Evolutionary conservation across 306 rosid genomes (phyloP), one percentile per base, ranked within the genome.

Genomic region (Quercus suber): DNA sequence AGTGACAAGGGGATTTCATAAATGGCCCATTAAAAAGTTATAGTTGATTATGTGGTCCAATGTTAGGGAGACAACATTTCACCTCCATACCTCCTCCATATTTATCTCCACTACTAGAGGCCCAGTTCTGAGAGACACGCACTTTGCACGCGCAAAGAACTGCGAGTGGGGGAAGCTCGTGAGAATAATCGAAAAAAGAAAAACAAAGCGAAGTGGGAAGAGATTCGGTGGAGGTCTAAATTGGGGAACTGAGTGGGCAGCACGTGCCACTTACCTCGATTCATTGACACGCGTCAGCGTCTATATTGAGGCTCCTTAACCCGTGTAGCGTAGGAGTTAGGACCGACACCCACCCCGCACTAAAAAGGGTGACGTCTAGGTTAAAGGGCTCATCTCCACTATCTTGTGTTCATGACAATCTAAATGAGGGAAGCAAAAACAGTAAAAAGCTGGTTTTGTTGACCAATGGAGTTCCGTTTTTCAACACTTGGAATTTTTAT

Each of bases 211-310:
- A 10, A 68, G 72, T 33, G 72, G 72, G 72, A 35, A 35, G 53
- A 35, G 52, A 68, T 68, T 68, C 72, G 72, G 45, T 35, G 72
- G 52, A 67, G 71, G 71, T 67, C 71, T 31, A 67, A 67, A 18
- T 12, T 35, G 72, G 18, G 51, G 53, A 68, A 68, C 12, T 68
- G 52, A 68, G 72, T 68, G 72, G 72, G 52, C 27, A 8, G 53
- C 72, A 68, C 72, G 72, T 68, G 53, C 72, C 72, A 68, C 27
- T 37, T 49, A 25, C 27, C 25, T 35, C 3, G 6, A n/a, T 35
- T n/a, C 1, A 68, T 68, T 6, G 71, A 65, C 71, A 65, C 71
- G 71, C 71, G 71, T 65, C 71, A 30, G 13, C 2, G 23, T n/a
- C 45, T 6, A 65, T 31, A 9, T 35, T 35, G 72, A 68, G 53